Base-by-base conservation (phyloP, 2,329 filamentous ascomycete species). In the Pyrenophora graminea region DNA sequence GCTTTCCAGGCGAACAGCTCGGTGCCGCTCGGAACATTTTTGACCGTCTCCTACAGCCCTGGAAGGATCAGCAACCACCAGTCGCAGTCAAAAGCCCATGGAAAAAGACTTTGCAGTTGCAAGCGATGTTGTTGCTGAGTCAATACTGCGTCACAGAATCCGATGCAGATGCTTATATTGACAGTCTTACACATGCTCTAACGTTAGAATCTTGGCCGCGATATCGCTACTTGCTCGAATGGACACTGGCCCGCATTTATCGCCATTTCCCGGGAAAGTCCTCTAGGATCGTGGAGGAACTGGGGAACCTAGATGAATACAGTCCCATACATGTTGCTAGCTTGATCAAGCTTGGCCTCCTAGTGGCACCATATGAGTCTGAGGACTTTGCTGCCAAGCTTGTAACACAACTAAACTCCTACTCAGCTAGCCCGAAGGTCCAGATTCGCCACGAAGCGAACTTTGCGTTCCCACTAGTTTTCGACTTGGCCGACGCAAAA, bases 381-480 rank as follows among this genome's bases (percentile, higher is more conserved):
- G 70, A 76, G 44, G 62, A 67, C 0, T 79, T 78, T 48, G 69
- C 72, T 1, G 44, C 69, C 3, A 58, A 68, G 12, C 66, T 80
- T 7, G 72, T 76, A 42, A 72, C 72, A 18, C 69, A 74, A 40
- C 70, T 80, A 13, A 71, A 76, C 2, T 69, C 74, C 0, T 72
- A 78, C 15, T 74, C 74, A 0, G 73, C 77, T 3, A 80, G 77
- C 30, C 76, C 77, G 3, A 82, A 81, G 53, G 75, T 81, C 1
- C 75, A 77, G 27, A 76, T 82, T n/a, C 73, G 80, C 6, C 79
- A 82, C 50, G 80, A 82, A 61, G 78, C 80, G 2, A 79, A 79
- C 46, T 80, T 75, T 72, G 76, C 73, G 9, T 74, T 77, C 47
- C 79, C 75, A 3, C 71, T 71, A 4, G 56, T 80, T 1, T 78